phyloP scores from a whole-genome alignment of 495 filamentous ascomycete species.

The Penicillium waksmanii region DNA sequence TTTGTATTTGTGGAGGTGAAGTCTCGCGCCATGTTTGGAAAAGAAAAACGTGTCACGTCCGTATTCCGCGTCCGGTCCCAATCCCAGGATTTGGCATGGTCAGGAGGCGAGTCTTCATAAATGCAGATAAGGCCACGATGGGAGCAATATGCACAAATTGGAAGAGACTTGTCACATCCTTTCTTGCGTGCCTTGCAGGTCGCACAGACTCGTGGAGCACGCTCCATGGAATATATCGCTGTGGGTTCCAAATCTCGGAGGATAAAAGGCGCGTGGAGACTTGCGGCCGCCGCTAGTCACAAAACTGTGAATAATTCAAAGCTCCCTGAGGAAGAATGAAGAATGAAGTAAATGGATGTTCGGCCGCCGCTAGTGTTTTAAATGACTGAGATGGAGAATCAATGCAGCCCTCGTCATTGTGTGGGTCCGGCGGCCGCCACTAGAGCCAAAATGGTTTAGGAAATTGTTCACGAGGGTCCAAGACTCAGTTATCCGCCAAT shows the following conservation, averaged over 20 bases:
- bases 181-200: constrained; percentile 41
- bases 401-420: neutral
- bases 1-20: neutral
- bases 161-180: constrained; percentile 41
- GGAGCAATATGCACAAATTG: constrained; percentile 35
- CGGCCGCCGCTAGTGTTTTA: neutral
- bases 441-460: neutral
- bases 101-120: constrained; percentile 13
- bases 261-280: neutral
- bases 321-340: neutral
- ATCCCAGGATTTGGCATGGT: constrained; percentile 7
- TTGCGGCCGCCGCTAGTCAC: neutral
- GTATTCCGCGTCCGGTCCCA: neutral
- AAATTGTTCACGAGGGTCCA: neutral
- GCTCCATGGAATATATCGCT: neutral
- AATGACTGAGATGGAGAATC: neutral
- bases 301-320: neutral
- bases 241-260: neutral
- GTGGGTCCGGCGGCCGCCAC: neutral
- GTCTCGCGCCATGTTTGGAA: neutral
- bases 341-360: neutral
- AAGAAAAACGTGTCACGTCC: neutral
- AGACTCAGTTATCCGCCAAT: neutral
- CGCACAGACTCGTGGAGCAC: constrained; percentile 21
- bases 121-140: constrained; percentile 17